These are phyloP conservation scores for Astragalus glycyphyllos DNA, from an alignment of 306 rosid genomes.

Conservation along the genomic window DNA sequence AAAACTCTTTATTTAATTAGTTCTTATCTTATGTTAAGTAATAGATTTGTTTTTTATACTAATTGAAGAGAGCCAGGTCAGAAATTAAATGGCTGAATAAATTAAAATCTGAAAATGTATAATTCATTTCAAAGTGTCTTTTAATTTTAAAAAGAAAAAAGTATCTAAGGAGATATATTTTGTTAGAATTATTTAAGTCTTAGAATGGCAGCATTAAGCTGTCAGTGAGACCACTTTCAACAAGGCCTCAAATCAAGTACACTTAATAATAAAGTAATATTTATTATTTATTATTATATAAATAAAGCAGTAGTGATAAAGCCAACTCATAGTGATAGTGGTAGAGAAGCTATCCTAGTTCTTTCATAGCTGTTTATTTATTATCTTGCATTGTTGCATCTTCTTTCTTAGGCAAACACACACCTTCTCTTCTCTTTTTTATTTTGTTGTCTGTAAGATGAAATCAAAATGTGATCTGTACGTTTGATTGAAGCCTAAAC, in stretches of 20 bases:
- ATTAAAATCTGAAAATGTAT: too few relatives aligned
- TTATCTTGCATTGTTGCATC: constrained; percentile 25
- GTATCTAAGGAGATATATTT: not conserved
- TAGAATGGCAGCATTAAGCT: constrained; percentile 41
- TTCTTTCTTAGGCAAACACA: constrained; percentile 36
- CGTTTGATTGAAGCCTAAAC: constrained; percentile 18
- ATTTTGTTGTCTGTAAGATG: constrained; percentile 31
- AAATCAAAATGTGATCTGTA: constrained; percentile 42
- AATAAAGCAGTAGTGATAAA: constrained; percentile 38
- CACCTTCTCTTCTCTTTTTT: constrained; percentile 27
- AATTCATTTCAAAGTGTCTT: not conserved
- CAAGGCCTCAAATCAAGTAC: constrained; percentile 10
- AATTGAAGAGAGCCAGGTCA: too few relatives aligned
- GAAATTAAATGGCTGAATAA: too few relatives aligned
- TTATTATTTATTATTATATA: constrained; percentile 9
- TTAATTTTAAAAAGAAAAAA: not conserved
- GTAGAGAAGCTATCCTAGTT: constrained; percentile 26
- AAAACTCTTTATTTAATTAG: too few relatives aligned
- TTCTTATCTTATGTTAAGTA: too few relatives aligned
- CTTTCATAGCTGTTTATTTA: constrained; percentile 36
- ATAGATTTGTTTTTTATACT: too few relatives aligned
- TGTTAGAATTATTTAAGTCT: constrained; percentile 29
- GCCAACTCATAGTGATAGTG: constrained; percentile 39
- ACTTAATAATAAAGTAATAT: not conserved
- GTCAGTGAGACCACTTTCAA: constrained; percentile 41